Conservation (phyloP, 2,329 filamentous ascomycete genomes). For the Penicillium paneum region DNA sequence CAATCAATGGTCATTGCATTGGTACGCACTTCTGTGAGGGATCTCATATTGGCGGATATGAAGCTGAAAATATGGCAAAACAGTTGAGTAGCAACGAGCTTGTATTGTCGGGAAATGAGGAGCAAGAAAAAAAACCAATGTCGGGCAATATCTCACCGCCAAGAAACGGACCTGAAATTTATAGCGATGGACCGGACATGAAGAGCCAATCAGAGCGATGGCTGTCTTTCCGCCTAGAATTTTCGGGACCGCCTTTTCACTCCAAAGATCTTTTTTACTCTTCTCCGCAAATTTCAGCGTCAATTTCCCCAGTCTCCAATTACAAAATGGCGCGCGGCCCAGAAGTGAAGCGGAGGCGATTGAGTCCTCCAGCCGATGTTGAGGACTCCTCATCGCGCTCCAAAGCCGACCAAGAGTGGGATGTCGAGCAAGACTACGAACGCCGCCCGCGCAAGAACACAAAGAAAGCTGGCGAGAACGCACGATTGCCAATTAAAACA, state of each 20-base stretch:
- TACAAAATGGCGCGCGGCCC: slow-evolving; percentile 47
- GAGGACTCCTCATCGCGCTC: slow-evolving; percentile 27
- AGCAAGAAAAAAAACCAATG: slow-evolving; percentile 3
- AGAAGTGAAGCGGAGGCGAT: slow-evolving; percentile 49
- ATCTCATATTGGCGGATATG: slow-evolving; percentile 5
- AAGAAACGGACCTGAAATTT: slow-evolving; percentile 3
- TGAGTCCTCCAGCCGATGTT: slow-evolving; percentile 48
- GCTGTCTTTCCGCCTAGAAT: slow-evolving; percentile 5
- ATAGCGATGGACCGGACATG: slow-evolving; percentile 14
- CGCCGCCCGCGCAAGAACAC: slow-evolving; percentile 69
- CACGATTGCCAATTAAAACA: slow-evolving; percentile 81
- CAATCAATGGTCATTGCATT: slow-evolving; percentile 59
- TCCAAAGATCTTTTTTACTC: slow-evolving; percentile 10
- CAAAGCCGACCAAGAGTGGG: slow-evolving; percentile 67
- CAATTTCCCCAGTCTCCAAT: background rate
- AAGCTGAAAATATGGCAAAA: background rate
- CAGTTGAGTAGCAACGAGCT: background rate
- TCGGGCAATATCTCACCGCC: slow-evolving; percentile 8
- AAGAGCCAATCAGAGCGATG: slow-evolving; percentile 3
- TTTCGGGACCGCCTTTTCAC: slow-evolving; percentile 8
- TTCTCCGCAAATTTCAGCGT: slow-evolving; percentile 10
- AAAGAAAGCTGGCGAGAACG: slow-evolving; percentile 71
- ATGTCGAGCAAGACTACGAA: slow-evolving; percentile 90
- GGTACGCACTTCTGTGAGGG: slow-evolving; percentile 61
- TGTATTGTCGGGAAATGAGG: slow-evolving; percentile 10